These are phyloP conservation scores for Talaromyces albobiverticillius DNA, from an alignment of 2,329 filamentous ascomycete genomes.

Conservation along the genomic window DNA sequence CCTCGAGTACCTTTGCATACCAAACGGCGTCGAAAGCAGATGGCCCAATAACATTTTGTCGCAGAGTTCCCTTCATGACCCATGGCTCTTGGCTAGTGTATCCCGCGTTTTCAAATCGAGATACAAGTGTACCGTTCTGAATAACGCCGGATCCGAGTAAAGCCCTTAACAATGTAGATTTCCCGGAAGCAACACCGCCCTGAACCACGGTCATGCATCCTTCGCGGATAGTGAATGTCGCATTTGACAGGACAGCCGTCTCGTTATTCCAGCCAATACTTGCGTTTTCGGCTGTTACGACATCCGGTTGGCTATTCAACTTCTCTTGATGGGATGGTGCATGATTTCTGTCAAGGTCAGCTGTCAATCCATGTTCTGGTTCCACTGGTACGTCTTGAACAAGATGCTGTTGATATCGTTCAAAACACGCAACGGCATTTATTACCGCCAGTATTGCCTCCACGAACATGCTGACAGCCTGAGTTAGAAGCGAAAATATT, in stretches of 20 bases:
- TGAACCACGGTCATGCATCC: slow-evolving; percentile 1
- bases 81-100: slow-evolving; percentile 37
- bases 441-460: not conserved
- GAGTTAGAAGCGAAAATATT: not conserved
- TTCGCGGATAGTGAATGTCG: not conserved
- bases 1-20: slow-evolving; percentile 24
- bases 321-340: too few relatives aligned
- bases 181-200: not conserved
- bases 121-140: not conserved
- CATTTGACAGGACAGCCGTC: not conserved
- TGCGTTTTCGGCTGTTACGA: not conserved
- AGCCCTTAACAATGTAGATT: not conserved
- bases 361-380: too few relatives aligned
- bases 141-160: not conserved
- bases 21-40: slow-evolving; percentile 25
- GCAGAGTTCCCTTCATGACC: slow-evolving; percentile 28
- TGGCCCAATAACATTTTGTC: slow-evolving; percentile 27
- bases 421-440: not conserved
- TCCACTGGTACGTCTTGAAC: too few relatives aligned
- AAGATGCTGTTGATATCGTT: not conserved
- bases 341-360: not conserved
- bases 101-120: slow-evolving; percentile 17
- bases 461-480: not conserved
- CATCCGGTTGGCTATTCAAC: not conserved
- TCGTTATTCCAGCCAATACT: not conserved